These are phyloP conservation scores for Mycena leptocephala DNA, from an alignment of 768 basidiomycete species.

Conservation along the genomic window DNA sequence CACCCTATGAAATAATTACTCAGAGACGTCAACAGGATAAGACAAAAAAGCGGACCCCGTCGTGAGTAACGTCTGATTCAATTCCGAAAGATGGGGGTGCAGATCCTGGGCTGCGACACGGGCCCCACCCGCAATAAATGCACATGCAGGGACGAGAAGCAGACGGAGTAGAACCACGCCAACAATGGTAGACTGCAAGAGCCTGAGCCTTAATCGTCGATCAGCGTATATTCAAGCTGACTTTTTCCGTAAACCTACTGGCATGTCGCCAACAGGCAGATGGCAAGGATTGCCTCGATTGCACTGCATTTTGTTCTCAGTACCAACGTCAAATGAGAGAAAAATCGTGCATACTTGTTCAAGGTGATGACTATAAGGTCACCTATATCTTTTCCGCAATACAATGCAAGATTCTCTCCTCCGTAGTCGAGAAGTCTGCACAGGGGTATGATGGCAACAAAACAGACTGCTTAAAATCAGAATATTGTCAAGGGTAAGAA, in stretches of 20 bases:
- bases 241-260: slow-evolving; percentile 55
- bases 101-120: slow-evolving; percentile 77
- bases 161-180: slow-evolving; percentile 82
- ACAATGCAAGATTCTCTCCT: slow-evolving; percentile 67
- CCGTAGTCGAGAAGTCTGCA: slow-evolving; percentile 67
- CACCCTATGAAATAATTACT: slow-evolving; percentile 58
- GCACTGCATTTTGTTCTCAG: slow-evolving; percentile 47
- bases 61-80: slow-evolving; percentile 79
- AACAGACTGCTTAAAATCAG: slow-evolving; percentile 47
- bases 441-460: slow-evolving; percentile 66
- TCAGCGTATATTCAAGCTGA: neutral
- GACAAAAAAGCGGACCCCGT: slow-evolving; percentile 63
- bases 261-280: slow-evolving; percentile 64
- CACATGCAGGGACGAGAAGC: slow-evolving; percentile 76
- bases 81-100: slow-evolving; percentile 73
- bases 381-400: slow-evolving; percentile 65
- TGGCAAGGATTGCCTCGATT: slow-evolving; percentile 66
- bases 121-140: slow-evolving; percentile 80
- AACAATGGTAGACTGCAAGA: slow-evolving; percentile 63
- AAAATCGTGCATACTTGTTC: slow-evolving; percentile 58
- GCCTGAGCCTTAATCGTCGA: slow-evolving; percentile 50
- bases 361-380: slow-evolving; percentile 67
- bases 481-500: neutral
- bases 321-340: neutral
- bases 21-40: neutral